Evolutionary conservation across 1,284 basidiomycete genomes (phyloP).

Genomic region (Omphalotus olearius): DNA sequence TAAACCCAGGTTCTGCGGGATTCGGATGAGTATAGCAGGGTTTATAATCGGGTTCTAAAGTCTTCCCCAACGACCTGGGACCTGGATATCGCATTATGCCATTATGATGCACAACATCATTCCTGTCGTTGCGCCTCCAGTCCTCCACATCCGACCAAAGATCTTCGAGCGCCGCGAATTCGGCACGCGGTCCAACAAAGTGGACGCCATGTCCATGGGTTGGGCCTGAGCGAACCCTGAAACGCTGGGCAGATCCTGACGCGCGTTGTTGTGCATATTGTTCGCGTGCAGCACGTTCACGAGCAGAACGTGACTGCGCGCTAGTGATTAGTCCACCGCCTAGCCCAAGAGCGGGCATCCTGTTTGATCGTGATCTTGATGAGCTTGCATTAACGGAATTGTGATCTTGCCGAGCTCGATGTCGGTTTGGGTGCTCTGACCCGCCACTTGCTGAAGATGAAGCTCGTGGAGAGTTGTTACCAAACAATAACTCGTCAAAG

Average conservation of each 20-base stretch:
- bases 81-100: not conserved
- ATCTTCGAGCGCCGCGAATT: slow-evolving; percentile 1
- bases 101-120: not conserved
- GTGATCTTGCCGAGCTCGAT: no score
- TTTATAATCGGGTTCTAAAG: slow-evolving; percentile 44
- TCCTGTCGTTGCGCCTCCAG: not conserved
- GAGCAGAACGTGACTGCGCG: slow-evolving; percentile 27
- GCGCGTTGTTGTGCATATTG: slow-evolving; percentile 6
- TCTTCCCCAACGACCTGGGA: not conserved
- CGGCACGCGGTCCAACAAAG: slow-evolving; percentile 1
- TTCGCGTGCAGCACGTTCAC: slow-evolving; percentile 19
- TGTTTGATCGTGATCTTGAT: slow-evolving; percentile 49
- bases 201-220: not conserved
- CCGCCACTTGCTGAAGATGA: not conserved
- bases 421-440: no score
- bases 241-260: slow-evolving; percentile 8
- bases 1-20: slow-evolving; percentile 52
- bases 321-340: slow-evolving; percentile 63
- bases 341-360: slow-evolving; percentile 49
- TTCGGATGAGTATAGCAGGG: slow-evolving; percentile 60
- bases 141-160: not conserved
- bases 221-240: not conserved
- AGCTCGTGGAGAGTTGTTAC: not conserved
- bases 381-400: slow-evolving; percentile 22
- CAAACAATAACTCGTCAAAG: slow-evolving; percentile 32